Evolutionary conservation across 495 filamentous ascomycete species (phyloP), one percentile per base, ranked within the genome.

Genomic region (Podospora australis): DNA sequence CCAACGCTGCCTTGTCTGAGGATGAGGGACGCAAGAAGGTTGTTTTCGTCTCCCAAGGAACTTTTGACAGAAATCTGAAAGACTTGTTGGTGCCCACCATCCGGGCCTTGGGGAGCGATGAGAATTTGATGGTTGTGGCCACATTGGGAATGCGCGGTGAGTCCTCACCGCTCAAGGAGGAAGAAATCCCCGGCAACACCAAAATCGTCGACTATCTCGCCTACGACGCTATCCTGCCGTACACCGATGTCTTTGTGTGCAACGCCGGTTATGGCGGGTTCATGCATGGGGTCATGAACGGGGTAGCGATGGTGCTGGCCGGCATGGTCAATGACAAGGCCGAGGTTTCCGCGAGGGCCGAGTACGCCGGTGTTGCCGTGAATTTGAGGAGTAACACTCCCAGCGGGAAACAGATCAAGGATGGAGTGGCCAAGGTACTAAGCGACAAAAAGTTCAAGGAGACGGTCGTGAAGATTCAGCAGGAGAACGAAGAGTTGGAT

Each of bases 201-300:
- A 55, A 53, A 14, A 46, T 70, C 1, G 50, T 56, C 2, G 64
- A 69, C 35, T 71, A 65, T 38, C 43, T 71, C 6, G 54, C 59
- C 10, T 72, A 68, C 46, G 65, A 70, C 46, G 54, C 51, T 4
- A 46, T 60, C 16, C 54, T 72, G 7, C 59, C 63, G 14, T 50
- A 66, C 39, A 43, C 60, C 2, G 61, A 69, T 36, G 62, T 67
- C 3, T 70, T 66, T 42, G 43, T 72, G 2, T 57, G 57, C 49
- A 72, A 69, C 35, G 69, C 55, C 7, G 69, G 69, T 0, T 72
- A 68, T 44, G 66, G 66, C 23, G 61, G 60, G 5, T 58, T 70
- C 53, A 62, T 60, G 53, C 69, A 69, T 24, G 64, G 62, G 16
- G 46, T 72, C 39, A 59, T 60, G 39, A 60, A 68, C 49, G 66